Conservation (phyloP, 192 early-diverging fungal species). For the Umbelopsis sp. region DNA sequence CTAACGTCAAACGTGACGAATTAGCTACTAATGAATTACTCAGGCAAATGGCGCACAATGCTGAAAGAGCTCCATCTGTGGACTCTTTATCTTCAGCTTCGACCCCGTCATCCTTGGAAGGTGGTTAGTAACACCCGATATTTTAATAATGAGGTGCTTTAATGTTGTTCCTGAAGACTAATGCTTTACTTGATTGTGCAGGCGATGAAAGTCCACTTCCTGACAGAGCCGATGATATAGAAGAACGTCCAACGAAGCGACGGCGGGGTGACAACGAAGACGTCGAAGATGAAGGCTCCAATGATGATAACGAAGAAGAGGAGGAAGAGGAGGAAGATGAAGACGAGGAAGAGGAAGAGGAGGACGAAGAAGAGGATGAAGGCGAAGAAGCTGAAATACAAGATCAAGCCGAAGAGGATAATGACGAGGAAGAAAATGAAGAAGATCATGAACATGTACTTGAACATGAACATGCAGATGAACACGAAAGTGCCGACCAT, state of each 20-base stretch:
- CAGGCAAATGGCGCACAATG: constrained; percentile 25
- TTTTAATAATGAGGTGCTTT: background rate
- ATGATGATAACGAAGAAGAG: constrained; percentile 12
- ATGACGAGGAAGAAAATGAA: constrained; percentile 23
- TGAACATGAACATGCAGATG: constrained; percentile 41
- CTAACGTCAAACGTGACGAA: no score
- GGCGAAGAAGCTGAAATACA: constrained; percentile 22
- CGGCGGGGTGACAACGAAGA: constrained; percentile 25
- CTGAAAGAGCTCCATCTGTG: constrained; percentile 15
- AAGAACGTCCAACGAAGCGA: constrained; percentile 17
- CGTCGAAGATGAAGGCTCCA: constrained; percentile 22
- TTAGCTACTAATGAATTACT: background rate
- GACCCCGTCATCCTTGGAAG: constrained; percentile 29
- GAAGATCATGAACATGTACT: constrained; percentile 39
- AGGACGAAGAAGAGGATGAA: constrained; percentile 10
- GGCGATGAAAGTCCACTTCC: constrained; percentile 11
- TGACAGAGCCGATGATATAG: background rate
- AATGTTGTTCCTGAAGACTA: background rate
- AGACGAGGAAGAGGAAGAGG: constrained; percentile 24
- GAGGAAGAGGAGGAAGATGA: constrained; percentile 26
- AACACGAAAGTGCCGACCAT: constrained; percentile 32
- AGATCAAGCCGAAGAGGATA: constrained; percentile 19
- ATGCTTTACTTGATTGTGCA: background rate
- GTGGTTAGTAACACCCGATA: constrained; percentile 10
- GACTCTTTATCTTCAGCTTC: constrained; percentile 27